Evolutionary conservation across 495 filamentous ascomycete genomes (phyloP).

Genomic region (Monascus purpureus): DNA sequence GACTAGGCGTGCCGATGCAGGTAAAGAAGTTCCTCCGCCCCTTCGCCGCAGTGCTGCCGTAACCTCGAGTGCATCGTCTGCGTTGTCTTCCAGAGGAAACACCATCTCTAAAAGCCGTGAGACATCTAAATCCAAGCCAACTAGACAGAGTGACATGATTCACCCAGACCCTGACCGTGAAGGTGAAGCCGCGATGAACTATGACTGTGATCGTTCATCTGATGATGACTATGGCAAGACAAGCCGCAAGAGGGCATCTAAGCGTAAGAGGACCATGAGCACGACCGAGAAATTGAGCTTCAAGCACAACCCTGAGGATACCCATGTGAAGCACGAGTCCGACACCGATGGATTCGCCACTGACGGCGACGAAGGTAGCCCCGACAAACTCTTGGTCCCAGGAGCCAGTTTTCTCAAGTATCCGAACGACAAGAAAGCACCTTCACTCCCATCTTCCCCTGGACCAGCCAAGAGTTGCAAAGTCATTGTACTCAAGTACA

Average conservation of each 20-base stretch:
- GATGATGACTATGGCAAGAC: conserved; percentile 12
- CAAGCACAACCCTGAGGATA: neutral
- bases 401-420: conserved; percentile 8
- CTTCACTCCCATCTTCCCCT: neutral
- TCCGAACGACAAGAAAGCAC: conserved; percentile 7
- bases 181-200: conserved; percentile 2
- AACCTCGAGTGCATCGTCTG: conserved; percentile 2
- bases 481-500: no score
- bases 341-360: conserved; percentile 3
- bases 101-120: neutral
- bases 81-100: neutral
- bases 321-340: conserved; percentile 1
- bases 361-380: neutral
- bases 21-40: conserved; percentile 24
- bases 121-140: neutral
- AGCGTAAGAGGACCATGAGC: conserved; percentile 1
- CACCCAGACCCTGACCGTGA: neutral
- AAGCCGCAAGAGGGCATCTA: conserved; percentile 2
- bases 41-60: conserved; percentile 16
- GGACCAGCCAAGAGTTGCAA: neutral
- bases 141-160: neutral
- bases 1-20: conserved; percentile 11
- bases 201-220: conserved; percentile 8
- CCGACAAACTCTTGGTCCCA: conserved; percentile 5
- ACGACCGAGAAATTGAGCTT: neutral